Percentiles rank a stretch among this genome's conserved stretches.
Conservation (phyloP, 2,329 filamentous ascomycete genomes). For the Xylaria sp. region DNA sequence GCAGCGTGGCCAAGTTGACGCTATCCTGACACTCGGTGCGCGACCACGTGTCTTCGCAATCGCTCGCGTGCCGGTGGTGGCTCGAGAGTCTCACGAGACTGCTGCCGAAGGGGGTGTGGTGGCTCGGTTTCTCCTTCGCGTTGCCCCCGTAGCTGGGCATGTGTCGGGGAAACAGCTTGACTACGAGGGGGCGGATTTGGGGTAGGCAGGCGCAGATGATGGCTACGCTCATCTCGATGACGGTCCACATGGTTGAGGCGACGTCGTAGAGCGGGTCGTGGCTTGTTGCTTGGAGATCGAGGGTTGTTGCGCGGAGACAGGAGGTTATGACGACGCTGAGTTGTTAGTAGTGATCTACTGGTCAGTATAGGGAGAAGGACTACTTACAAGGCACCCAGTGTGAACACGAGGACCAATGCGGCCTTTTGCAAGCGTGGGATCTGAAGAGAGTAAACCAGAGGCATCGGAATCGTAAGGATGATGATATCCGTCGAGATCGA, state of each 20-base stretch:
- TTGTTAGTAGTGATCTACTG: neutral
- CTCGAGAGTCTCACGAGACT: constrained; percentile 12
- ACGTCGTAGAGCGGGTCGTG: constrained; percentile 31
- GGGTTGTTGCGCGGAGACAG: constrained; percentile 37
- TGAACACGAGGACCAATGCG: constrained; percentile 38
- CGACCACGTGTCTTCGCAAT: constrained; percentile 20
- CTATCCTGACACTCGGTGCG: constrained; percentile 18
- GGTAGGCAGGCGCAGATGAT: constrained; percentile 36
- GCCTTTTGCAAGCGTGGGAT: constrained; percentile 36
- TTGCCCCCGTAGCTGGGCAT: constrained; percentile 21
- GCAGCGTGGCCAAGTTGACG: constrained; percentile 19
- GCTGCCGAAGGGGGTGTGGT: constrained; percentile 9
- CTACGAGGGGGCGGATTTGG: constrained; percentile 29
- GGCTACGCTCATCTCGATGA: constrained; percentile 37
- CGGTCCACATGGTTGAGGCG: constrained; percentile 34
- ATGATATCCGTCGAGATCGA: constrained; percentile 39
- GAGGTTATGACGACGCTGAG: constrained; percentile 30
- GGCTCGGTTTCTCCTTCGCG: constrained; percentile 14
- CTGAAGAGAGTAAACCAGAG: constrained; percentile 36
- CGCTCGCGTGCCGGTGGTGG: constrained; percentile 10
- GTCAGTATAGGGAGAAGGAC: neutral
- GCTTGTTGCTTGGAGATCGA: constrained; percentile 31
- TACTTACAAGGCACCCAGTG: constrained; percentile 38
- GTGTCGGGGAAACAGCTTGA: constrained; percentile 28
- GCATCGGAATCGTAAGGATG: constrained; percentile 38